Conservation (phyloP, 306 rosid species). For the Hippophae rhamnoides region DNA sequence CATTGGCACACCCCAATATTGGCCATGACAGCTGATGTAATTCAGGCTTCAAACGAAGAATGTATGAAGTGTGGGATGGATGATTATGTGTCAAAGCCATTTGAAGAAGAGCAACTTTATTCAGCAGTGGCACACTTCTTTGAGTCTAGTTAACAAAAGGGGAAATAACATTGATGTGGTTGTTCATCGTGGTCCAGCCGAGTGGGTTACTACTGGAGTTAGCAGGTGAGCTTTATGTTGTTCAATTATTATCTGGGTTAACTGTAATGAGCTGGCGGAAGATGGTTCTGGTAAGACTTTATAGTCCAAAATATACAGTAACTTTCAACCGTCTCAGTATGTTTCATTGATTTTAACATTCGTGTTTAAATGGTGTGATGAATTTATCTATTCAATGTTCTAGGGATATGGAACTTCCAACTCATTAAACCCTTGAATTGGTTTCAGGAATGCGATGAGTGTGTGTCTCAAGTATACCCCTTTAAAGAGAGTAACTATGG, state of each 20-base stretch:
- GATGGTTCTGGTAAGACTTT: slow-evolving; percentile 9
- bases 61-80: slow-evolving; percentile 92
- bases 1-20: slow-evolving; percentile 79
- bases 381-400: no score
- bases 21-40: slow-evolving; percentile 94
- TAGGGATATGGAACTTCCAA: no score
- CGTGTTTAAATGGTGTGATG: no score
- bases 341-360: background rate
- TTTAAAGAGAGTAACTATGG: no score
- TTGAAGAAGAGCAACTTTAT: slow-evolving; percentile 74
- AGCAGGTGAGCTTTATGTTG: slow-evolving; percentile 11
- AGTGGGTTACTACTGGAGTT: slow-evolving; percentile 9
- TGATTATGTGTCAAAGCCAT: slow-evolving; percentile 78
- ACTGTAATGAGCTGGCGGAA: slow-evolving; percentile 17
- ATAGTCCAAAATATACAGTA: slow-evolving; percentile 8
- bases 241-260: slow-evolving; percentile 8
- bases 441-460: no score
- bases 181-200: slow-evolving; percentile 15
- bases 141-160: slow-evolving; percentile 24
- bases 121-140: slow-evolving; percentile 52
- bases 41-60: slow-evolving; percentile 68
- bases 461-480: background rate
- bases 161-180: slow-evolving; percentile 6
- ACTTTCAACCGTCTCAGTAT: slow-evolving; percentile 3
- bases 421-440: no score